phyloP scores from a whole-genome alignment of 768 basidiomycete species.

The Russula vinacea region DNA sequence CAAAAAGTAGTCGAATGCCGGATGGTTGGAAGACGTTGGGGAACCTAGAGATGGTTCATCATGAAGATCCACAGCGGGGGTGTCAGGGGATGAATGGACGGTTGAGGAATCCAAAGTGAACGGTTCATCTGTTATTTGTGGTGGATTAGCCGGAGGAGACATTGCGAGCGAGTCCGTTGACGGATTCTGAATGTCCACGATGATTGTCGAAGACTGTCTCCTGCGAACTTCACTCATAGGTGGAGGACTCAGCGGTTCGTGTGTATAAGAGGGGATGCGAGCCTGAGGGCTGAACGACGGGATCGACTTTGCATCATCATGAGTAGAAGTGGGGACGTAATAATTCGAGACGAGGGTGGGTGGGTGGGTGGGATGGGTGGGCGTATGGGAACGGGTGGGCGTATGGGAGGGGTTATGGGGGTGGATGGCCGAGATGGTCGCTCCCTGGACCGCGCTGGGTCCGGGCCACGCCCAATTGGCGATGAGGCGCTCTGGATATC shows the following conservation, averaged over 20 bases:
- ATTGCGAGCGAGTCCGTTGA: constrained; percentile 12
- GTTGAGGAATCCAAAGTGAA: not conserved
- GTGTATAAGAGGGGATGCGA: not conserved
- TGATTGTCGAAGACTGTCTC: constrained; percentile 3
- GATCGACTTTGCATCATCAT: not conserved
- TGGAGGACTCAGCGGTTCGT: not conserved
- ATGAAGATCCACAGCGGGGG: too few relatives aligned
- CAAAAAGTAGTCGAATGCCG: not conserved
- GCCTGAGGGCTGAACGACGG: not conserved
- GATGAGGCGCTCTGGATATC: constrained; percentile 6
- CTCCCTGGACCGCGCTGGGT: not conserved
- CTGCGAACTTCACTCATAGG: not conserved
- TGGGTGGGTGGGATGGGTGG: not conserved
- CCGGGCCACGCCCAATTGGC: constrained; percentile 7
- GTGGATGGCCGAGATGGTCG: constrained; percentile 1
- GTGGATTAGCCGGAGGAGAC: not conserved
- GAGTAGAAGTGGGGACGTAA: not conserved
- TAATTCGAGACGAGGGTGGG: not conserved
- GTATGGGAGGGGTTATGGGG: not conserved
- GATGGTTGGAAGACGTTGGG: not conserved
- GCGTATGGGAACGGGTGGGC: not conserved
- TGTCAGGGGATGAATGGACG: not conserved
- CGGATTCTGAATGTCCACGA: not conserved
- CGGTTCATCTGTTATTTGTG: constrained; percentile 6
- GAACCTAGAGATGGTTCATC: not conserved